Evolutionary conservation across 352 stramenopile species (phyloP), one percentile per base, ranked within the genome.

Genomic region (Phytophthora palmivora): DNA sequence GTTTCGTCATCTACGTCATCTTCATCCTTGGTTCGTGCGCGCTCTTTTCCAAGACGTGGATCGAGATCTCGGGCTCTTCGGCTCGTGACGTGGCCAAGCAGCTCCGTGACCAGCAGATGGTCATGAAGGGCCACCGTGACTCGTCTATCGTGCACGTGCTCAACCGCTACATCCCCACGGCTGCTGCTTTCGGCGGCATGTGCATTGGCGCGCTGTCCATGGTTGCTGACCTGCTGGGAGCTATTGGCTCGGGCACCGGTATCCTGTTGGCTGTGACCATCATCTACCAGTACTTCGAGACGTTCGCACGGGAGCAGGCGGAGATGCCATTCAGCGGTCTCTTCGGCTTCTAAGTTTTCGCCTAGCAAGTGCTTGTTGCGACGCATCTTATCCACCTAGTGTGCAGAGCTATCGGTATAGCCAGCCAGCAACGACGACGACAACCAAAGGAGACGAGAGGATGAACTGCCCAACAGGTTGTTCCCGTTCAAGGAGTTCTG

Each of bases 231-330:
- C 93, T 99, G 61, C 84, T 99, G 50, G 98, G 98, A 45, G 98
- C 98, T 32, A 99, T 99, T 74, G 97, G 98, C 60, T 99, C 96
- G 43, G 97, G 97, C 72, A 99, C 97, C 8, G 97, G 97, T 83
- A 99, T 99, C 76, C 79, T 99, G 63, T 78, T 99, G 57, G 95
- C 94, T 48, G 98, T 99, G 50, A 99, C 97, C 22, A 99, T 99
- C 85, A 99, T 99, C 79, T 99, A 99, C 88, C 92, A 98, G 79
- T 99, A 99, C 82, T 99, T 98, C 70, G 97, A 99, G 88, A 97
- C 95, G 38, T 98, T 99, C 53, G 88, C 95, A 50, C 97, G 97
- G 71, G 96, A 99, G 74, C 84, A 95, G 60, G 82, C 87, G 7
- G 87, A 95, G 60, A 80, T 95, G 52, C 86, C 86, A 47, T 64